Conservation (phyloP, 805 yeast genomes). For the Monosporozyma servazzii region DNA sequence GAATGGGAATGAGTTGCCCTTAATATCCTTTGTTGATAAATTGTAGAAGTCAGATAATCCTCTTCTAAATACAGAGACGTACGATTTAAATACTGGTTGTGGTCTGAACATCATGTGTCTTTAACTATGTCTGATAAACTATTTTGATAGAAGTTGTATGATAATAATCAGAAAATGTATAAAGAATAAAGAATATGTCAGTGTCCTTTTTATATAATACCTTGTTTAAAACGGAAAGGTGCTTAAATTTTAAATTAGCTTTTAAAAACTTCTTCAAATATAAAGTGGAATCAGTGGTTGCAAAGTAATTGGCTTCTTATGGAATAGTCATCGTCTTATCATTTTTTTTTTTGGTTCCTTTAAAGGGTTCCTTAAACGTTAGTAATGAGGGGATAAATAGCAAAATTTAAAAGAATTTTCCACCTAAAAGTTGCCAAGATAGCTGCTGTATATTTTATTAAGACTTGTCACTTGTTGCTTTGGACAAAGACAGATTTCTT, state of each 20-base stretch:
- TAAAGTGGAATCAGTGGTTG: neutral
- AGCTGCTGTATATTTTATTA: too few relatives aligned
- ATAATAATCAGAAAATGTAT: too few relatives aligned
- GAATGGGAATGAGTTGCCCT: slow-evolving; percentile 52
- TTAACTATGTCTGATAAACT: too few relatives aligned
- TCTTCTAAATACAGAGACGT: neutral
- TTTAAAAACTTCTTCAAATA: too few relatives aligned
- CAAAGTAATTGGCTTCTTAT: neutral
- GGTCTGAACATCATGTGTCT: neutral
- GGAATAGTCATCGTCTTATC: neutral
- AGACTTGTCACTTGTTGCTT: too few relatives aligned
- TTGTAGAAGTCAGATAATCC: slow-evolving; percentile 46
- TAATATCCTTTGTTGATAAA: slow-evolving; percentile 49
- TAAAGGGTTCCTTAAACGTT: neutral
- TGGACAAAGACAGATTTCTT: too few relatives aligned
- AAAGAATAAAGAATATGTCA: neutral
- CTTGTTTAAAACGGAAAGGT: neutral
- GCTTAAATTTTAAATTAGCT: too few relatives aligned
- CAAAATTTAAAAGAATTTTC: neutral
- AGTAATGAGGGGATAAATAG: neutral
- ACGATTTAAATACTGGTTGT: neutral
- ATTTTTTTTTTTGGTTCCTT: neutral
- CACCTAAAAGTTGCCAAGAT: neutral
- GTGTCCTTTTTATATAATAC: neutral
- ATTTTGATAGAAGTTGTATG: too few relatives aligned